Evolutionary conservation across 768 basidiomycete genomes (phyloP).

Genomic region (Leccinum ochraceum): DNA sequence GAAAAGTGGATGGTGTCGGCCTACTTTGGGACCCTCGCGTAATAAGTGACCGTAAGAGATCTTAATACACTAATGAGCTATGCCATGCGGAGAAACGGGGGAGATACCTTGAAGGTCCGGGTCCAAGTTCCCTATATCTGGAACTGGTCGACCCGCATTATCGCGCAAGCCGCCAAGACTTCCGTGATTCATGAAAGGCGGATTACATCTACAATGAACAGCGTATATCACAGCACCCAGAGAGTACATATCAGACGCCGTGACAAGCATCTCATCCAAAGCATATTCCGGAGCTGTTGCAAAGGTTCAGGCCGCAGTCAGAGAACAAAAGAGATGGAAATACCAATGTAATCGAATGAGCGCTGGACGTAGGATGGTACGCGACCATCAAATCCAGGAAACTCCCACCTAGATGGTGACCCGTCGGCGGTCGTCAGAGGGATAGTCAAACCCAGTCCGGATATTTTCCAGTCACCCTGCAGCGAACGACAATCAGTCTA

Average conservation of each 20-base stretch:
- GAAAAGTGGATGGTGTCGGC: slow-evolving; percentile 79
- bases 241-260: slow-evolving; percentile 91
- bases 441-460: slow-evolving; percentile 86
- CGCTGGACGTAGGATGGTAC: slow-evolving; percentile 82
- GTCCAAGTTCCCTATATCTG: slow-evolving; percentile 67
- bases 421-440: slow-evolving; percentile 70
- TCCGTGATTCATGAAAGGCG: slow-evolving; percentile 86
- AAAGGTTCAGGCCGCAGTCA: slow-evolving; percentile 6
- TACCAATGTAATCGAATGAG: slow-evolving; percentile 94
- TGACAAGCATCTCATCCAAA: slow-evolving; percentile 81
- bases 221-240: slow-evolving; percentile 91
- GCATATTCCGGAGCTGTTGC: slow-evolving; percentile 88
- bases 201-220: slow-evolving; percentile 83
- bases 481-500: slow-evolving; percentile 1
- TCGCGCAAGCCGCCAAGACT: slow-evolving; percentile 70
- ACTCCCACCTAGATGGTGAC: slow-evolving; percentile 81
- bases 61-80: slow-evolving; percentile 32
- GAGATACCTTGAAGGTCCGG: slow-evolving; percentile 67
- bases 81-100: slow-evolving; percentile 1
- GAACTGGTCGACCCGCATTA: slow-evolving; percentile 61
- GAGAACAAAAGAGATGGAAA: not conserved
- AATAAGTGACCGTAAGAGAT: slow-evolving; percentile 75
- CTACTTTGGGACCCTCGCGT: slow-evolving; percentile 74
- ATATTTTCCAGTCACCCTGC: slow-evolving; percentile 98
- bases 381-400: slow-evolving; percentile 82